Conservation (phyloP, 2,329 filamentous ascomycete species). For the Seiridium unicorne region DNA sequence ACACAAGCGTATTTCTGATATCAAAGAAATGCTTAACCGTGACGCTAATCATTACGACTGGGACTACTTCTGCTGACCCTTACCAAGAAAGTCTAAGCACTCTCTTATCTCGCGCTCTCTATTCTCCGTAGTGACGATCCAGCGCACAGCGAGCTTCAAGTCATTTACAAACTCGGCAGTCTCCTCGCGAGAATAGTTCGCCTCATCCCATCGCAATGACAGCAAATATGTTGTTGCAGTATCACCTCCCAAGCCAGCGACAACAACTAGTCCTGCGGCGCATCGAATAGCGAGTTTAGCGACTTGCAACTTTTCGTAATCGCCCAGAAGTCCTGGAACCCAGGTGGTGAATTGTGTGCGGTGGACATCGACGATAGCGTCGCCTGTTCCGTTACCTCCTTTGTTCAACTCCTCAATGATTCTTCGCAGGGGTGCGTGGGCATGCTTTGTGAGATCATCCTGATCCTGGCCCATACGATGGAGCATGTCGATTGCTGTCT, state of each 20-base stretch:
- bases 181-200: slow-evolving; percentile 5
- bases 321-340: background rate
- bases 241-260: background rate
- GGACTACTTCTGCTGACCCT: no score
- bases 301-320: background rate
- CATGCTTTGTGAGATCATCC: background rate
- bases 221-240: background rate
- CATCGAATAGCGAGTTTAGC: background rate
- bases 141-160: background rate
- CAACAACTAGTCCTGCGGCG: background rate
- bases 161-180: background rate
- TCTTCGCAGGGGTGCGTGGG: background rate
- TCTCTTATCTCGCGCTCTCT: background rate
- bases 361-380: background rate
- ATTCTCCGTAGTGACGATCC: background rate
- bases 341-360: background rate
- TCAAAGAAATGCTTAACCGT: no score
- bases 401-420: background rate
- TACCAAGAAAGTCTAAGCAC: background rate
- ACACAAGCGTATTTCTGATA: no score
- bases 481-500: background rate
- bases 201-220: slow-evolving; percentile 5
- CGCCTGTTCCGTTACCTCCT: background rate
- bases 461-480: background rate
- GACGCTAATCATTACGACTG: no score